Evolutionary conservation across 345 rosid genomes (phyloP).

Genomic region (Arabidopsis suecica): DNA sequence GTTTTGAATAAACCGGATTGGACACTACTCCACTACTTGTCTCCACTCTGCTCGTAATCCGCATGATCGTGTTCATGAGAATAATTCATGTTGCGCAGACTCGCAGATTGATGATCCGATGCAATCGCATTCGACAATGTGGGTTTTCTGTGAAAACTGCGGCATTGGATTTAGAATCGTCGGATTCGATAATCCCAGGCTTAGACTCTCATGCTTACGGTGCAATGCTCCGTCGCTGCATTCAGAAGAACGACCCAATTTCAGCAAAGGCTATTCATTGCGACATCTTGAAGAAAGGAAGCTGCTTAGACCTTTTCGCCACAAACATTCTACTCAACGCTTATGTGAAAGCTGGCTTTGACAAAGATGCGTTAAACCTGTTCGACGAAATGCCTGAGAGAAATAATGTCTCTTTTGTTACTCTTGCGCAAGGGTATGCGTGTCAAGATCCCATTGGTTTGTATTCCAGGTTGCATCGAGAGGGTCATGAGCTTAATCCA

Average conservation of each 20-base stretch:
- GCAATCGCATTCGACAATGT: conserved; percentile 33
- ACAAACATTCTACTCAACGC: conserved; percentile 64
- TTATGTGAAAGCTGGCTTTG: conserved; percentile 50
- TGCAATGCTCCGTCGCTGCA: conserved; percentile 61
- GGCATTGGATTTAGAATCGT: conserved; percentile 30
- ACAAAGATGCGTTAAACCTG: conserved; percentile 55
- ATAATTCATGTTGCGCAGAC: conserved; percentile 16
- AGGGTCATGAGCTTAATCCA: conserved; percentile 79
- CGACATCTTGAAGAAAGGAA: conserved; percentile 63
- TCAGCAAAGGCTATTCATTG: conserved; percentile 61
- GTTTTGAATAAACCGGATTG: neutral
- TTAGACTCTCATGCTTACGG: conserved; percentile 60
- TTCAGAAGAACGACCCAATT: conserved; percentile 54
- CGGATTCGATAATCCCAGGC: conserved; percentile 12
- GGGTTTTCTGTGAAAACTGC: conserved; percentile 48
- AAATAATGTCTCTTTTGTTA: conserved; percentile 70
- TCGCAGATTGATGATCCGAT: conserved; percentile 18
- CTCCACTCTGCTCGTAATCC: neutral
- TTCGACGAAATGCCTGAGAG: conserved; percentile 78
- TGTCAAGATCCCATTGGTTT: conserved; percentile 54
- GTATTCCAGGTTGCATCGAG: conserved; percentile 62
- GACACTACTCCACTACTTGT: neutral
- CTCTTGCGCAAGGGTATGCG: conserved; percentile 55
- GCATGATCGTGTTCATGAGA: conserved; percentile 52
- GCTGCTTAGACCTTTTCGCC: conserved; percentile 74